Evolutionary conservation across 2,329 filamentous ascomycete species (phyloP).

Genomic region (Fusarium sp.): DNA sequence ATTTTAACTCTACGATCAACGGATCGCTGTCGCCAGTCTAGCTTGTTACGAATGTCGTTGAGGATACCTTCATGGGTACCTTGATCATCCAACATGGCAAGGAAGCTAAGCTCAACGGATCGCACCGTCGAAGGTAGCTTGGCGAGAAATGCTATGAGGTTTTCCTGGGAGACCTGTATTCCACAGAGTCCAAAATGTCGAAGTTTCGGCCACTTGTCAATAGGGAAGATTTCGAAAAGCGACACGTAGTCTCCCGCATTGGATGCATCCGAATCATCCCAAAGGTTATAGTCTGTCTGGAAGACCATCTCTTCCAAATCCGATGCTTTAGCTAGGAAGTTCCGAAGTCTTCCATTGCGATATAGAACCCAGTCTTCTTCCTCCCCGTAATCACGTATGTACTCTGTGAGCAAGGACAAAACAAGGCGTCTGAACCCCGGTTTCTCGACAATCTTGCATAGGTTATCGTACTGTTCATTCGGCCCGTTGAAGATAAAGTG

Average conservation of each 20-base stretch:
- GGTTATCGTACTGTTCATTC: neutral
- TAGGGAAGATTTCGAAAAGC: neutral
- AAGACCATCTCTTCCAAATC: neutral
- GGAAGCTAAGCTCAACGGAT: conserved; percentile 9
- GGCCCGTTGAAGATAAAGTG: neutral
- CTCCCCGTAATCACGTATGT: neutral
- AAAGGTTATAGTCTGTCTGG: neutral
- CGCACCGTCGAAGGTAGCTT: neutral
- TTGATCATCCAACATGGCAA: neutral
- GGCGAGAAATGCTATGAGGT: neutral
- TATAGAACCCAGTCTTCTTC: neutral
- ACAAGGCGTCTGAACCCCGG: neutral
- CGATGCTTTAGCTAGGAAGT: neutral
- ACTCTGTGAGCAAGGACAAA: neutral
- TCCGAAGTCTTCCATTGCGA: neutral
- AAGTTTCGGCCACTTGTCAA: neutral
- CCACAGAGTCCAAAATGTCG: conserved; percentile 9
- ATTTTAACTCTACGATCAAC: neutral
- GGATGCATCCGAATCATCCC: neutral
- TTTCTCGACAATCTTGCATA: neutral
- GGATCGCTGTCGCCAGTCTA: neutral
- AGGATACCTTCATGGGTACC: neutral
- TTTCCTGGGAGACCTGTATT: neutral
- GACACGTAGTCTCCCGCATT: neutral
- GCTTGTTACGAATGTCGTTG: conserved; percentile 5